Evolutionary conservation across 306 rosid species (phyloP).

Genomic region (Carpinus viminea): DNA sequence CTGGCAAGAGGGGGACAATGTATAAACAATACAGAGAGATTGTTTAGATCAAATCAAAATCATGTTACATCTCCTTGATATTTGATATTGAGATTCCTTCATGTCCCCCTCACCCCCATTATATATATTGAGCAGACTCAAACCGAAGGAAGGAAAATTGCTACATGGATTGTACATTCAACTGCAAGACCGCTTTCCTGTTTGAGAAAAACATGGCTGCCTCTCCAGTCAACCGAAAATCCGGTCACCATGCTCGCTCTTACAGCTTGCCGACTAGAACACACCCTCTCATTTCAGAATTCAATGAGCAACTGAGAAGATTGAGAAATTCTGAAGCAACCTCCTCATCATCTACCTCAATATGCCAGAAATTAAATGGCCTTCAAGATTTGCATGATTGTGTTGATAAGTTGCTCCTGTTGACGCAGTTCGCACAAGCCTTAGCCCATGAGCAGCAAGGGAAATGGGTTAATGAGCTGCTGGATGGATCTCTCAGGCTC

Average conservation of each 20-base stretch:
- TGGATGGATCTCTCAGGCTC: conserved; percentile 34
- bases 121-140: conserved; percentile 27
- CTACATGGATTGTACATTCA: conserved; percentile 12
- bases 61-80: conserved; percentile 25
- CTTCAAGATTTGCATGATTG: conserved; percentile 22
- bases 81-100: conserved; percentile 16
- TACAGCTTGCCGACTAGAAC: conserved; percentile 39
- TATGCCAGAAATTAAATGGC: conserved; percentile 22
- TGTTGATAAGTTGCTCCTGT: conserved; percentile 12
- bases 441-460: conserved; percentile 12
- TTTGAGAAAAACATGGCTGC: conserved; percentile 32
- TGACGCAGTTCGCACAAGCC: conserved; percentile 11
- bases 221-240: conserved; percentile 25
- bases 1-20: conserved; percentile 8
- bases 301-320: conserved; percentile 29
- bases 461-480: conserved; percentile 20
- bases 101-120: conserved; percentile 16
- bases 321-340: conserved; percentile 31
- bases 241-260: conserved; percentile 33
- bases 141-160: conserved; percentile 14
- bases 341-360: conserved; percentile 18
- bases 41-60: conserved; percentile 23
- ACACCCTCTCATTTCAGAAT: conserved; percentile 37
- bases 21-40: conserved; percentile 3
- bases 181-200: neutral